A percentile compares a stretch with the other conserved stretches of the same genome.
These are phyloP conservation scores for Pythium aristosporum DNA, from an alignment of 352 stramenopile species.

Conservation along the genomic window DNA sequence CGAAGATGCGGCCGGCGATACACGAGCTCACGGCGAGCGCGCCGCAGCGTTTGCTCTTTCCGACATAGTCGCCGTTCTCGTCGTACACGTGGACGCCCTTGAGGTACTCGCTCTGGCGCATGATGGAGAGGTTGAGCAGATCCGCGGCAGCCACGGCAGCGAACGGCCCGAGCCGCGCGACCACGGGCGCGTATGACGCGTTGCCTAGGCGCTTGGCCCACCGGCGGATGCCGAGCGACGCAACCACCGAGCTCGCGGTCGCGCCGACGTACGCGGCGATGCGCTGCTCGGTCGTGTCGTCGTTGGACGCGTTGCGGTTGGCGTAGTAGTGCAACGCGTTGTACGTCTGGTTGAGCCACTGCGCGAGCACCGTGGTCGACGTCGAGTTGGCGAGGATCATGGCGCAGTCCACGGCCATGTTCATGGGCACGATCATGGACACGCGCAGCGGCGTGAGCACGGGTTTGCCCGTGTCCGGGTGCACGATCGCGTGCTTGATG, in stretches of 20 bases:
- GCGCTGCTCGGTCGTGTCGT: constrained; percentile 74
- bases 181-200: constrained; percentile 42
- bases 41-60: constrained; percentile 73
- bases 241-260: constrained; percentile 71
- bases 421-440: constrained; percentile 88
- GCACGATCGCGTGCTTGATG: constrained; percentile 72
- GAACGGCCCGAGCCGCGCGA: constrained; percentile 75
- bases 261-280: constrained; percentile 67
- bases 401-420: constrained; percentile 75
- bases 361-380: constrained; percentile 63
- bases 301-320: constrained; percentile 85
- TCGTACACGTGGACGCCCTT: constrained; percentile 82
- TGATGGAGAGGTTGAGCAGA: constrained; percentile 82
- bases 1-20: constrained; percentile 73
- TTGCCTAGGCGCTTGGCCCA: constrained; percentile 50
- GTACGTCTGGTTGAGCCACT: constrained; percentile 90
- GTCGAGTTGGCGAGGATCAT: constrained; percentile 80
- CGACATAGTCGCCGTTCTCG: constrained; percentile 72
- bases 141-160: constrained; percentile 80
- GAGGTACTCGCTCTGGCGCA: constrained; percentile 84
- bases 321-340: constrained; percentile 90
- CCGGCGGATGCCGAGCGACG: constrained; percentile 67
- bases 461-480: constrained; percentile 66
- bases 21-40: constrained; percentile 75
- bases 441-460: constrained; percentile 73